Conservation (phyloP, 257 asterid genomes). For the Solanum etuberosum region DNA sequence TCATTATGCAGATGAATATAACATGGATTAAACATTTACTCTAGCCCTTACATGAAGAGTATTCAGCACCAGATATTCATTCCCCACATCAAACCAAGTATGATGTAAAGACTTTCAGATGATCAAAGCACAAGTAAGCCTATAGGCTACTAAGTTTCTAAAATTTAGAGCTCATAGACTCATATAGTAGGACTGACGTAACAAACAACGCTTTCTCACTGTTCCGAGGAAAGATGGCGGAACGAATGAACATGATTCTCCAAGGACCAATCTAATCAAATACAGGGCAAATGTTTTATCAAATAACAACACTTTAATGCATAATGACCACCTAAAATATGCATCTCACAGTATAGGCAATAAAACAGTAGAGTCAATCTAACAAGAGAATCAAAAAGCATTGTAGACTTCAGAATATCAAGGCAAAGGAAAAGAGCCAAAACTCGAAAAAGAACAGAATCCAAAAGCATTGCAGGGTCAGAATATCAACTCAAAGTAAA, state of each 20-base stretch:
- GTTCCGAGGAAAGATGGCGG: background rate
- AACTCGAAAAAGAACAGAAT: background rate
- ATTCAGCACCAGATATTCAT: background rate
- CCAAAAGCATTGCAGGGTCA: background rate
- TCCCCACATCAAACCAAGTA: background rate
- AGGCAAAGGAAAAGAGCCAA: background rate
- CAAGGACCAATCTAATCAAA: background rate
- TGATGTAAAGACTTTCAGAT: background rate
- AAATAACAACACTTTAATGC: background rate
- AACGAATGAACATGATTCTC: background rate
- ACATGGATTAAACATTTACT: background rate
- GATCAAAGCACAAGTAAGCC: background rate
- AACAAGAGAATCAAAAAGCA: background rate
- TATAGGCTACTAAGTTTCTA: background rate
- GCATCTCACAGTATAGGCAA: background rate
- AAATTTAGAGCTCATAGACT: background rate
- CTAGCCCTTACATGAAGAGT: background rate
- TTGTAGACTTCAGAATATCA: background rate
- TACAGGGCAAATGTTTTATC: background rate
- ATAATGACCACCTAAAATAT: background rate
- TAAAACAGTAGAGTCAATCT: background rate
- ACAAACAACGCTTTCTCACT: background rate
- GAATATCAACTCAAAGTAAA: background rate
- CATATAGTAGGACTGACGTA: background rate
- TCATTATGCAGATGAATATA: background rate